Conservation (phyloP, 1,284 basidiomycete species). For the Hymenochaete sp. region DNA sequence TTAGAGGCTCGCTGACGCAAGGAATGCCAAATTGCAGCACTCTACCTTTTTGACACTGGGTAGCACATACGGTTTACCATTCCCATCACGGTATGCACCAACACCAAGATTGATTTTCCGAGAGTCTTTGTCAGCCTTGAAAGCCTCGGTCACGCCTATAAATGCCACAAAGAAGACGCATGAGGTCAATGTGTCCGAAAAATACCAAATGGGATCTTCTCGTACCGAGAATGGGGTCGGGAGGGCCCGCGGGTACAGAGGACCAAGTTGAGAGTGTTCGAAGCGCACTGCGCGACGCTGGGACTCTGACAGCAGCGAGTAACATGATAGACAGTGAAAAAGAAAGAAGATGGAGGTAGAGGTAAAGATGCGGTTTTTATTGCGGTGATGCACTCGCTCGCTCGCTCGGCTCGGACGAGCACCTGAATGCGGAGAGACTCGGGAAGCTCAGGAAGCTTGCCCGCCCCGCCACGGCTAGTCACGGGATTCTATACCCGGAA, state of each 20-base stretch:
- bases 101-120: slow-evolving; percentile 98
- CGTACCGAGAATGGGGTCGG: slow-evolving; percentile 88
- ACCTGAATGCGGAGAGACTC: no score
- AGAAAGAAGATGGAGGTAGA: not conserved
- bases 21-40: slow-evolving; percentile 2
- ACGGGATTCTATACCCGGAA: no score
- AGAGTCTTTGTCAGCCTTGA: slow-evolving; percentile 86
- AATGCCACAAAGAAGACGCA: not conserved
- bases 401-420: not conserved
- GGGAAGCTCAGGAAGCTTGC: no score
- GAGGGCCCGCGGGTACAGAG: slow-evolving; percentile 78
- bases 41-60: slow-evolving; percentile 80
- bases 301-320: slow-evolving; percentile 25
- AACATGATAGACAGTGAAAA: slow-evolving; percentile 20
- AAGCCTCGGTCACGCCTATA: slow-evolving; percentile 82
- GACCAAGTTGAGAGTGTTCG: slow-evolving; percentile 69
- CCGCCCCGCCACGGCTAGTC: no score
- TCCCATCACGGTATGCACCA: slow-evolving; percentile 88
- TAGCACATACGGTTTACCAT: slow-evolving; percentile 94
- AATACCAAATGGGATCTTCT: slow-evolving; percentile 18
- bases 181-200: not conserved
- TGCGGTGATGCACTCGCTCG: not conserved
- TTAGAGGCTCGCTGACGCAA: not conserved
- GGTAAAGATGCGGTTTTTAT: not conserved
- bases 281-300: slow-evolving; percentile 26